Conservation (phyloP, 2,329 filamentous ascomycete genomes). For the Arthrobotrys sinensis region DNA sequence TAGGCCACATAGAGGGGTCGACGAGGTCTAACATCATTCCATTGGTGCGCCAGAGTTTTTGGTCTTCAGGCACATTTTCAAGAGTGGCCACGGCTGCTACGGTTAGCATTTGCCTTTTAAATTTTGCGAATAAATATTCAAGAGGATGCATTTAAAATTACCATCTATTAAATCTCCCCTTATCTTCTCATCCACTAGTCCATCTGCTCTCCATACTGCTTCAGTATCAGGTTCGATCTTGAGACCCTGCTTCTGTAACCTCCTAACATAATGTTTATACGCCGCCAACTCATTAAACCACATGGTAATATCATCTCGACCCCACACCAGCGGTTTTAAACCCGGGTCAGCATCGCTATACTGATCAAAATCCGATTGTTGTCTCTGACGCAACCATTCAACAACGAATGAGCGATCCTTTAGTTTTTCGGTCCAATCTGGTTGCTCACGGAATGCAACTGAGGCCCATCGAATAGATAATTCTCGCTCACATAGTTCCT, state of each 20-base stretch:
- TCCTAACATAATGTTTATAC: slow-evolving; percentile 15
- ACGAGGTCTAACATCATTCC: slow-evolving; percentile 64
- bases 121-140: not conserved
- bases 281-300: slow-evolving; percentile 26
- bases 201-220: slow-evolving; percentile 30
- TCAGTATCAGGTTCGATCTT: slow-evolving; percentile 37
- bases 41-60: slow-evolving; percentile 75
- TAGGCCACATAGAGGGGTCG: slow-evolving; percentile 14
- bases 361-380: not conserved
- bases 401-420: not conserved
- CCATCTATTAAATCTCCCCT: slow-evolving; percentile 24
- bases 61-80: slow-evolving; percentile 70
- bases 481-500: not conserved
- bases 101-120: no score
- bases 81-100: slow-evolving; percentile 65
- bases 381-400: not conserved
- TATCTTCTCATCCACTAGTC: slow-evolving; percentile 14
- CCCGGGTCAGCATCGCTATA: not conserved
- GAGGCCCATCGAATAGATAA: not conserved
- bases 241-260: slow-evolving; percentile 7
- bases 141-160: not conserved
- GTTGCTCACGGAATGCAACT: slow-evolving; percentile 10
- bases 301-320: slow-evolving; percentile 1
- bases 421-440: slow-evolving; percentile 18
- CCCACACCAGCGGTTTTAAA: slow-evolving; percentile 8